phyloP scores from a whole-genome alignment of 768 basidiomycete genomes.

The Russula earlei region DNA sequence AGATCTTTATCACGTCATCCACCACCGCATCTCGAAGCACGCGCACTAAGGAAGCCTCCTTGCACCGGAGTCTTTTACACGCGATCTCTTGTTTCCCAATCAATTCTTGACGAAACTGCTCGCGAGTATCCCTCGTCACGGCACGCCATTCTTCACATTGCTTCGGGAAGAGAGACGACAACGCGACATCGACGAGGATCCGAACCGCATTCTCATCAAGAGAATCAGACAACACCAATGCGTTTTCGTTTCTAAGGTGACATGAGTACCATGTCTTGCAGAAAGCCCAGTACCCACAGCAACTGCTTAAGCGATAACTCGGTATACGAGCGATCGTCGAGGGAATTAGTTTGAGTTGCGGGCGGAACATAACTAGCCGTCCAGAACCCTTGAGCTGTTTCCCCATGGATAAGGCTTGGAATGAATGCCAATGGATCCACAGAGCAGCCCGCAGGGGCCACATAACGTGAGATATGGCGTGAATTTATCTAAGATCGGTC shows the following conservation, averaged over 20 bases:
- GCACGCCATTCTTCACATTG: background rate
- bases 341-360: background rate
- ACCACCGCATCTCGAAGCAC: background rate
- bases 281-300: background rate
- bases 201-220: background rate
- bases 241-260: background rate
- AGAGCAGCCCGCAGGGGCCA: background rate
- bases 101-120: background rate
- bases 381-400: conserved; percentile 19
- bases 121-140: background rate
- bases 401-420: conserved; percentile 11
- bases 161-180: background rate
- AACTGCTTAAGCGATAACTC: background rate
- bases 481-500: background rate
- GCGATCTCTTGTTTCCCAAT: background rate
- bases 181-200: background rate
- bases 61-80: background rate
- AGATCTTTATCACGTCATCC: background rate
- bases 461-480: background rate
- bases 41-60: background rate
- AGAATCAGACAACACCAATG: background rate
- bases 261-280: background rate
- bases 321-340: background rate
- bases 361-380: background rate
- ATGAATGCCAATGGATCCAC: background rate